Conservation (phyloP, 2,329 filamentous ascomycete genomes). For the Colletotrichum tabaci region DNA sequence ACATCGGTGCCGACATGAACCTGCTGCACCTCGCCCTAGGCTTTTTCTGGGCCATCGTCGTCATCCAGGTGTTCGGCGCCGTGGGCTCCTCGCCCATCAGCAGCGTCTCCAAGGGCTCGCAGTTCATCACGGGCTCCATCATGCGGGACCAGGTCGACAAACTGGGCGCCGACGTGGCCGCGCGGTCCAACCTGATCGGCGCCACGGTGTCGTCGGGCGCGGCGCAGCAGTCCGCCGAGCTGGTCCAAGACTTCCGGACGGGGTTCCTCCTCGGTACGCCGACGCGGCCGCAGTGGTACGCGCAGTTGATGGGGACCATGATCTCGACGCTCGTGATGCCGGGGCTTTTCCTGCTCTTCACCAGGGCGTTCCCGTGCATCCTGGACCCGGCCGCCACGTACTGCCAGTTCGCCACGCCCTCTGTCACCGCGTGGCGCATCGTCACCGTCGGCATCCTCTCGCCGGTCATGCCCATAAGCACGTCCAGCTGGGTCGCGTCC, state of each 20-base stretch:
- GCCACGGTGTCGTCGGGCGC: too few relatives aligned
- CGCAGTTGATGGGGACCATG: neutral
- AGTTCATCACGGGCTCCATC: too few relatives aligned
- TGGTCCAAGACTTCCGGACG: neutral
- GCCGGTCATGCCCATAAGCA: neutral
- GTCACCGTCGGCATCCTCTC: neutral
- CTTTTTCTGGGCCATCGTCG: neutral
- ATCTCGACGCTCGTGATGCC: neutral
- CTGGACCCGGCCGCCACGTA: neutral
- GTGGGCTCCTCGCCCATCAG: neutral
- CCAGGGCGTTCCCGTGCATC: constrained; percentile 4
- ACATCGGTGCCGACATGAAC: neutral
- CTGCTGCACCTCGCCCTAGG: neutral
- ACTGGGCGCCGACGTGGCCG: neutral
- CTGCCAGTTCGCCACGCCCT: constrained; percentile 2
- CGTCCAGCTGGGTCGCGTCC: constrained; percentile 1
- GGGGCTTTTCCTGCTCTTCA: neutral
- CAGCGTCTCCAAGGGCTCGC: neutral
- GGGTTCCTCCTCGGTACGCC: constrained; percentile 17
- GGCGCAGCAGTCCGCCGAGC: neutral
- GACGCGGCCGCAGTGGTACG: neutral
- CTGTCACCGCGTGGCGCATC: constrained; percentile 1
- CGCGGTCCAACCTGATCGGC: neutral
- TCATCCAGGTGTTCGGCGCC: neutral
- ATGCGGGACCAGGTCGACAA: too few relatives aligned